These are phyloP conservation scores for Phaeotremella skinneri DNA, from an alignment of 768 basidiomycete genomes.

Conservation along the genomic window DNA sequence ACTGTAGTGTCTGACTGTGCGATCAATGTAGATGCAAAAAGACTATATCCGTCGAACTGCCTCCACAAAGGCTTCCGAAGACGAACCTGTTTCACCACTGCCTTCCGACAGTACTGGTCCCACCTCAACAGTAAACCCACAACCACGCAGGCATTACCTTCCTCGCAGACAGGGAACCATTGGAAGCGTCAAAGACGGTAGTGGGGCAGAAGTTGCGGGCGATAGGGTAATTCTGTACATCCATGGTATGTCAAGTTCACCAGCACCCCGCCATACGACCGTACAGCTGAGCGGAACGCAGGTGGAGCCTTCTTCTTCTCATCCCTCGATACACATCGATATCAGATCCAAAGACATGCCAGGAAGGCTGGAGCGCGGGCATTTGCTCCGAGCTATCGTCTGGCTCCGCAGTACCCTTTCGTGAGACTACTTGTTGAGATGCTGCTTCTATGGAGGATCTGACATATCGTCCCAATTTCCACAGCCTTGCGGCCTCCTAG, in stretches of 20 bases:
- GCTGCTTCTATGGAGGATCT: background rate
- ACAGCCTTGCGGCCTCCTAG: constrained; percentile 46
- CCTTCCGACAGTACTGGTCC: constrained; percentile 3
- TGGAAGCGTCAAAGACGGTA: constrained; percentile 38
- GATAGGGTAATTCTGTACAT: constrained; percentile 51
- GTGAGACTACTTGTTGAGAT: constrained; percentile 22
- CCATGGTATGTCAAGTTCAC: constrained; percentile 44
- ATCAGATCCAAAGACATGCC: constrained; percentile 52
- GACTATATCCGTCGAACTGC: constrained; percentile 43
- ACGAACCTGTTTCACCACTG: background rate
- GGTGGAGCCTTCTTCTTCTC: constrained; percentile 53
- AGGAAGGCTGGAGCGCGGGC: constrained; percentile 52
- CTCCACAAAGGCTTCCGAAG: background rate
- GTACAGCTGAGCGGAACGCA: constrained; percentile 10
- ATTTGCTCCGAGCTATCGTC: constrained; percentile 47
- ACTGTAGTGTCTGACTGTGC: no score
- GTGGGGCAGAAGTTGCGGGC: constrained; percentile 31
- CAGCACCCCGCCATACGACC: background rate
- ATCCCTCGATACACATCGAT: constrained; percentile 52
- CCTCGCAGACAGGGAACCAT: constrained; percentile 27
- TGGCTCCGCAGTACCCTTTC: constrained; percentile 51
- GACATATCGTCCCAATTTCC: background rate
- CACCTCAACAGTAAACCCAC: background rate
- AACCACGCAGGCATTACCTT: constrained; percentile 19
- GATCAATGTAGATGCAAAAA: constrained; percentile 47